Percentiles rank a stretch among this genome's conserved stretches.
Evolutionary conservation across 208 protist genomes (phyloP).

Genomic region (Acanthamoeba sp.): DNA sequence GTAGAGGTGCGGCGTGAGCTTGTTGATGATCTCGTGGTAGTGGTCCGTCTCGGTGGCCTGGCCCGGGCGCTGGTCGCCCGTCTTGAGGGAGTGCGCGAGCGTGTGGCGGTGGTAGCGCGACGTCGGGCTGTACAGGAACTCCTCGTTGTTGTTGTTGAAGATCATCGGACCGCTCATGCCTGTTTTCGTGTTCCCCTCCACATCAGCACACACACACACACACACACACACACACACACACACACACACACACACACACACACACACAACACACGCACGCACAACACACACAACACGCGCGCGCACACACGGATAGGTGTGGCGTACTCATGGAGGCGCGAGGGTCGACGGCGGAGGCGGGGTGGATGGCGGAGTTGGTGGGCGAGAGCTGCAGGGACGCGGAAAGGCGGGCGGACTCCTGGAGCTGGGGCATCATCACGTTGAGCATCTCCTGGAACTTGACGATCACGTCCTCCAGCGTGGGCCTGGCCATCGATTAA

Average conservation of each 20-base stretch:
- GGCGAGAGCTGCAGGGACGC: not conserved
- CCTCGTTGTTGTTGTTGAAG: constrained; percentile 63
- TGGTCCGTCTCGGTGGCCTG: constrained; percentile 62
- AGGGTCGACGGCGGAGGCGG: not conserved
- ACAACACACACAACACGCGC: too few species aligned
- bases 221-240: too few species aligned
- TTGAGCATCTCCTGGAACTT: constrained; percentile 68
- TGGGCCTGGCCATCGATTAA: constrained; percentile 25
- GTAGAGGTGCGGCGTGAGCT: constrained; percentile 4
- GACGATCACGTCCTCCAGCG: constrained; percentile 59
- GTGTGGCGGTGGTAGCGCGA: constrained; percentile 52
- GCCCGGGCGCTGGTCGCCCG: not conserved
- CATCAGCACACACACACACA: too few species aligned
- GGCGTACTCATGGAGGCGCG: not conserved
- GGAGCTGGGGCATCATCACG: constrained; percentile 27
- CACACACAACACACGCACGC: too few species aligned
- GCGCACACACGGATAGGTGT: not conserved
- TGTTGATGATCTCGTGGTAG: constrained; percentile 41
- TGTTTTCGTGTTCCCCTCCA: not conserved
- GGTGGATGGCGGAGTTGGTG: not conserved
- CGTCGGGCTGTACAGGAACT: constrained; percentile 20
- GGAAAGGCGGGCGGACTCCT: constrained; percentile 2
- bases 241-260: too few species aligned
- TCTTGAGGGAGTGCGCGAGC: constrained; percentile 59
- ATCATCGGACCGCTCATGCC: constrained; percentile 52